Evolutionary conservation across 2,329 filamentous ascomycete species (phyloP).

Genomic region (Fusarium caatingaense): DNA sequence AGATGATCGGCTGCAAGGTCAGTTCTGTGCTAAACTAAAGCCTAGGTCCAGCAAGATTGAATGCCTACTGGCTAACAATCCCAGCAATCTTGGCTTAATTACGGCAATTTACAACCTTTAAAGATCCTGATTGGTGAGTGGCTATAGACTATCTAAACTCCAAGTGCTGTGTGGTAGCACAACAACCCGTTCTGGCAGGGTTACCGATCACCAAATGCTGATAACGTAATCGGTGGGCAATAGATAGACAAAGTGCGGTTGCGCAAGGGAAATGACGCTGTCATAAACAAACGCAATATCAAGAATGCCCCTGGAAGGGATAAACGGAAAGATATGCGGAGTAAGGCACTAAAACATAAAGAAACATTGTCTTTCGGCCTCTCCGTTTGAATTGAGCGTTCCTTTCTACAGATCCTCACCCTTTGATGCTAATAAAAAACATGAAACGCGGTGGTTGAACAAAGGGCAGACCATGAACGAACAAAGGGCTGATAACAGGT

Average conservation of each 20-base stretch:
- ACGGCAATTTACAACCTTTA: neutral
- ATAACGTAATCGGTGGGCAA: neutral
- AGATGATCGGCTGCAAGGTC: neutral
- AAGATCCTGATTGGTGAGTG: neutral
- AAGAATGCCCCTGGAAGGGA: neutral
- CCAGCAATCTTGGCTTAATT: neutral
- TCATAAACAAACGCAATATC: neutral
- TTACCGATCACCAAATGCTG: neutral
- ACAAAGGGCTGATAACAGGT: neutral
- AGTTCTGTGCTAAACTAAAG: neutral
- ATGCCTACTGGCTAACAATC: neutral
- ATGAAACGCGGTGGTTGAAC: neutral
- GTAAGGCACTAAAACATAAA: neutral
- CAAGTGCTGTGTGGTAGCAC: neutral
- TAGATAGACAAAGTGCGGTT: neutral
- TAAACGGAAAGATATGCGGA: neutral
- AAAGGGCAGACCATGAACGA: neutral
- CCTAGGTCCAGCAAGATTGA: neutral
- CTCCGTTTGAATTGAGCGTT: neutral
- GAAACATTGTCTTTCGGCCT: neutral
- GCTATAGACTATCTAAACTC: neutral
- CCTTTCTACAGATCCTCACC: rapidly evolving
- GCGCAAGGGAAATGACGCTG: neutral
- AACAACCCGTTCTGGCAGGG: neutral
- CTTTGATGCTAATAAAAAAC: neutral